A percentile compares a stretch with the other conserved stretches of the same genome.
Evolutionary conservation across 2,329 filamentous ascomycete genomes (phyloP).

Genomic region (Botrytis galanthina): DNA sequence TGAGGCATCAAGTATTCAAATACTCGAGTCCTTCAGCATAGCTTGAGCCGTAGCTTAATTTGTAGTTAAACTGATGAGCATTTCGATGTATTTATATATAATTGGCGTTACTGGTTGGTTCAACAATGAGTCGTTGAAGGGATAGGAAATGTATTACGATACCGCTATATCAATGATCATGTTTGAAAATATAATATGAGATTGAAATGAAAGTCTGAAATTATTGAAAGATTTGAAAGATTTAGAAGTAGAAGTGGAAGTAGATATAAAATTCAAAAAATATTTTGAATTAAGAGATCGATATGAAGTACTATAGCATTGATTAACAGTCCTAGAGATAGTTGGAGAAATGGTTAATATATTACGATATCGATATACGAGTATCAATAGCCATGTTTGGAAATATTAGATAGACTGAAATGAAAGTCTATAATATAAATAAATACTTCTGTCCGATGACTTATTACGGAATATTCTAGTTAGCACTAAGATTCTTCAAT

Average conservation of each 20-base stretch:
- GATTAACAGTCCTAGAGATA: too few species aligned
- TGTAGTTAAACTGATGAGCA: too few species aligned
- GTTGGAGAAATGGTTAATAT: too few species aligned
- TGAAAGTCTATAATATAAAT: too few species aligned
- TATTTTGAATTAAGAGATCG: too few species aligned
- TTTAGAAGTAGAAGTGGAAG: too few species aligned
- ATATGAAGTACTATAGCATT: too few species aligned
- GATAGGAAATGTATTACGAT: background rate
- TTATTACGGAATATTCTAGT: background rate
- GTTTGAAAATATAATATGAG: background rate
- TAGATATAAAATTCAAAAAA: too few species aligned
- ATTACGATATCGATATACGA: too few species aligned
- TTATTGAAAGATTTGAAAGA: too few species aligned
- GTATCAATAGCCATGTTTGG: too few species aligned
- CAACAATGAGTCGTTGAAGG: background rate
- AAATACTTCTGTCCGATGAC: background rate
- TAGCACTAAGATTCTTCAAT: background rate
- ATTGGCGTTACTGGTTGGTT: background rate
- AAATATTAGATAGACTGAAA: too few species aligned
- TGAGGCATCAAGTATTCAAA: slow-evolving; percentile 33
- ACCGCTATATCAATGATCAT: background rate
- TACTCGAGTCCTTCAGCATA: slow-evolving; percentile 30
- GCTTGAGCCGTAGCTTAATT: slow-evolving; percentile 7
- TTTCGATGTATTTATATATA: background rate
- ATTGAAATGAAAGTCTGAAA: background rate